Evolutionary conservation across 2,329 filamentous ascomycete species (phyloP).

Genomic region (Byssoonygena ceratinophila): DNA sequence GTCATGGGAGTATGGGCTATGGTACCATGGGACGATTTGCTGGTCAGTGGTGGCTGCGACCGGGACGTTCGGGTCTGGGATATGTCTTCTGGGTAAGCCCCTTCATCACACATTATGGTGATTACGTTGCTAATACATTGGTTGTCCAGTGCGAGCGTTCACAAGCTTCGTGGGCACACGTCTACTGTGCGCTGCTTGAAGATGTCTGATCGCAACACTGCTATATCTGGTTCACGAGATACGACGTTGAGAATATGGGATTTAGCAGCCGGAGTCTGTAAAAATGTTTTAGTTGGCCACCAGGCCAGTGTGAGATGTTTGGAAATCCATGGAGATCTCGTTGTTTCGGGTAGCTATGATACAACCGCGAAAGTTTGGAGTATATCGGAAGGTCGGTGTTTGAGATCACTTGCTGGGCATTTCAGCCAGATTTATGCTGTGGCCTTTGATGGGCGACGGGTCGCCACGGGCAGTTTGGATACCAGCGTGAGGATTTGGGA

Average conservation of each 20-base stretch:
- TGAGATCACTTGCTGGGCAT: constrained; percentile 82
- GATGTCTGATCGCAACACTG: constrained; percentile 89
- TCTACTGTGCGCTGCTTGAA: constrained; percentile 94
- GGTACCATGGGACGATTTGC: constrained; percentile 91
- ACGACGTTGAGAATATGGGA: constrained; percentile 95
- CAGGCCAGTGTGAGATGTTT: constrained; percentile 98
- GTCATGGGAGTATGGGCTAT: constrained; percentile 99
- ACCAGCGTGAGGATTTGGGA: constrained; percentile 98
- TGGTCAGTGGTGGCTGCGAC: constrained; percentile 94
- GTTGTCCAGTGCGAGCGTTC: constrained; percentile 54
- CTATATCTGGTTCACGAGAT: constrained; percentile 91
- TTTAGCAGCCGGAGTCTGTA: constrained; percentile 82
- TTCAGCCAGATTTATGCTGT: constrained; percentile 99
- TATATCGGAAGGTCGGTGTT: constrained; percentile 85
- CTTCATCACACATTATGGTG: background rate
- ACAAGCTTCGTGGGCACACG: constrained; percentile 85
- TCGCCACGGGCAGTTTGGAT: constrained; percentile 91
- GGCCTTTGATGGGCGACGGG: constrained; percentile 85
- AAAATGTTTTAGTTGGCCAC: constrained; percentile 92
- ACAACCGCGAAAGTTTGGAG: constrained; percentile 96
- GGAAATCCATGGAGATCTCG: constrained; percentile 89
- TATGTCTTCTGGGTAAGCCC: constrained; percentile 68
- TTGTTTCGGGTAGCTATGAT: constrained; percentile 97
- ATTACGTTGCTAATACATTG: background rate
- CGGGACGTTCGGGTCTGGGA: constrained; percentile 96